Conservation (phyloP, 306 rosid genomes). For the Vigna angularis region DNA sequence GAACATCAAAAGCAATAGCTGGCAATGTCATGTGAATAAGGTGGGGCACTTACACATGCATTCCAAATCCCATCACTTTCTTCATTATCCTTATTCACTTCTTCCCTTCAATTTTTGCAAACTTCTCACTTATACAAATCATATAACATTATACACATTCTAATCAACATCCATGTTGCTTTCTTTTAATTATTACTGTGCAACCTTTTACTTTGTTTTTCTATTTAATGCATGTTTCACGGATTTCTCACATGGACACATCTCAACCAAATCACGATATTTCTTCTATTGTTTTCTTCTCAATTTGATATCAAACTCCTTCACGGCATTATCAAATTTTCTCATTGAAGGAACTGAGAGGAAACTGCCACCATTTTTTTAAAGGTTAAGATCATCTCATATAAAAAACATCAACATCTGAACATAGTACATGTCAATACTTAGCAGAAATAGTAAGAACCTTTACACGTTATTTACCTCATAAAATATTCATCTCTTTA, state of each 20-base stretch:
- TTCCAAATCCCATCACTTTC: neutral
- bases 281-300: neutral
- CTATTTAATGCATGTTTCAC: neutral
- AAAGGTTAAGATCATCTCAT: neutral
- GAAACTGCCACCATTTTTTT: neutral
- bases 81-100: neutral
- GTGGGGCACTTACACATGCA: constrained; percentile 40
- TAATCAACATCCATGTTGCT: neutral
- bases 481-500: neutral
- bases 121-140: neutral
- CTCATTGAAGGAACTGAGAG: neutral
- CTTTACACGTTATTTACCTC: neutral
- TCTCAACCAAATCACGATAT: neutral
- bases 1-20: constrained; percentile 40
- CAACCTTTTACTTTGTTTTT: neutral
- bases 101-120: neutral
- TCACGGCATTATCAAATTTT: neutral
- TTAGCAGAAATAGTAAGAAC: neutral
- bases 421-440: neutral
- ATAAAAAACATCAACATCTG: neutral
- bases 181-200: neutral
- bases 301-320: neutral
- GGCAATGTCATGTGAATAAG: constrained; percentile 37
- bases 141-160: neutral
- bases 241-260: constrained; percentile 34